phyloP scores from a whole-genome alignment of 2,329 filamentous ascomycete genomes.

The Trichoderma sp. region DNA sequence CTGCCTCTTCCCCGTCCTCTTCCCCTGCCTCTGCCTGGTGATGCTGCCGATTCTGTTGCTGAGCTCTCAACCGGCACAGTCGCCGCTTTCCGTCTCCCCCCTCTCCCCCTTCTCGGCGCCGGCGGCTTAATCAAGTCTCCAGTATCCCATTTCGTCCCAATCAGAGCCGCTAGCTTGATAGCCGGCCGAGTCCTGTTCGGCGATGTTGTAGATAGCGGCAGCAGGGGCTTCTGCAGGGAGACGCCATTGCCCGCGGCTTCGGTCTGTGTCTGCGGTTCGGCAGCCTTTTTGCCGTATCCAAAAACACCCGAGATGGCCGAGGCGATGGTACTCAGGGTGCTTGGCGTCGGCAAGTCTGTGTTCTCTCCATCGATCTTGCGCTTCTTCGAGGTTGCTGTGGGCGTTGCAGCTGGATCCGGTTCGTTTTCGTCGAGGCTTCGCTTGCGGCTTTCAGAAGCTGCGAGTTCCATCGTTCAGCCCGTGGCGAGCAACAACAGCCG shows the following conservation, averaged over 20 bases:
- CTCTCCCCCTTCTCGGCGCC: slow-evolving; percentile 13
- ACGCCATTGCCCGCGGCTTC: slow-evolving; percentile 13
- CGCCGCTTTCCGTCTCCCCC: slow-evolving; percentile 1
- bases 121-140: slow-evolving; percentile 23
- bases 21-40: not conserved
- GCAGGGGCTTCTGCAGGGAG: slow-evolving; percentile 19
- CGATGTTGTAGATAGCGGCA: slow-evolving; percentile 19
- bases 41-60: not conserved
- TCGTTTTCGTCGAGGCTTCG: slow-evolving; percentile 26
- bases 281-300: slow-evolving; percentile 21
- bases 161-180: slow-evolving; percentile 37
- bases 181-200: slow-evolving; percentile 30
- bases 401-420: slow-evolving; percentile 23
- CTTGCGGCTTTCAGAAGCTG: slow-evolving; percentile 25
- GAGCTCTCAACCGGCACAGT: not conserved
- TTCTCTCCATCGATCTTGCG: slow-evolving; percentile 31
- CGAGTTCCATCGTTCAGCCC: slow-evolving; percentile 27
- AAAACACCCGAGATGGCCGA: slow-evolving; percentile 32
- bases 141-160: slow-evolving; percentile 39
- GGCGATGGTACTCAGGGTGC: slow-evolving; percentile 31
- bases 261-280: not conserved
- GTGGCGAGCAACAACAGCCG: not conserved
- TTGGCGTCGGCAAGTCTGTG: slow-evolving; percentile 29
- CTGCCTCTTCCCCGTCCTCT: not conserved
- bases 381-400: slow-evolving; percentile 30